Percentiles rank a stretch among this genome's conserved stretches.
Conservation (phyloP, 768 basidiomycete species). For the Phaeolepiota aurea region DNA sequence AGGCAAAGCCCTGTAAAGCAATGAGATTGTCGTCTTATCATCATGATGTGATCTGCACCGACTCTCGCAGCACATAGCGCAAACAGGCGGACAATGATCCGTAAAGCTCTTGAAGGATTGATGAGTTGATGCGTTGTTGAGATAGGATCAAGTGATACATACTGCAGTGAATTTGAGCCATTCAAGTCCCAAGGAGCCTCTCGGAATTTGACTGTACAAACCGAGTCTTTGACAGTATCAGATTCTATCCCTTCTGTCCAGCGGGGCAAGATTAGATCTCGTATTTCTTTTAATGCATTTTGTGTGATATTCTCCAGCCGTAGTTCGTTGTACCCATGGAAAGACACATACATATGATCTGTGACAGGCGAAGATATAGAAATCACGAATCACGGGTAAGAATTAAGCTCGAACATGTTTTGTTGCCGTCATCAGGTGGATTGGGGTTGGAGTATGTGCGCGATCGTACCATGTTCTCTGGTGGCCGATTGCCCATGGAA, state of each 20-base stretch:
- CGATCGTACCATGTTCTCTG: conserved; percentile 14
- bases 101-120: conserved; percentile 28
- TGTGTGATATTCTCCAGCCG: conserved; percentile 43
- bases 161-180: conserved; percentile 48
- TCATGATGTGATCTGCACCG: conserved; percentile 11
- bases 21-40: conserved; percentile 3
- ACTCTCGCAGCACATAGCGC: conserved; percentile 52
- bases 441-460: conserved; percentile 19
- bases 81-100: conserved; percentile 54
- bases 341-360: conserved; percentile 72
- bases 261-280: conserved; percentile 44
- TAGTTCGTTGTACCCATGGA: conserved; percentile 58
- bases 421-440: conserved; percentile 1
- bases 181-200: conserved; percentile 62
- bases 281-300: conserved; percentile 49
- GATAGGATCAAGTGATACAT: conserved; percentile 11
- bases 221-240: conserved; percentile 31
- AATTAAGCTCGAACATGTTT: conserved; percentile 2
- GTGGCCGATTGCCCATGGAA: conserved; percentile 18
- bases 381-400: conserved; percentile 3
- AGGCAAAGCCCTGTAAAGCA: conserved; percentile 55
- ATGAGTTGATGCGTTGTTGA: conserved; percentile 1
- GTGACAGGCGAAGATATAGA: neutral
- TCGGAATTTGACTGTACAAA: conserved; percentile 57
- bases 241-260: conserved; percentile 62